phyloP scores from a whole-genome alignment of 176 grass and related monocot species.

The Zea mays region DNA sequence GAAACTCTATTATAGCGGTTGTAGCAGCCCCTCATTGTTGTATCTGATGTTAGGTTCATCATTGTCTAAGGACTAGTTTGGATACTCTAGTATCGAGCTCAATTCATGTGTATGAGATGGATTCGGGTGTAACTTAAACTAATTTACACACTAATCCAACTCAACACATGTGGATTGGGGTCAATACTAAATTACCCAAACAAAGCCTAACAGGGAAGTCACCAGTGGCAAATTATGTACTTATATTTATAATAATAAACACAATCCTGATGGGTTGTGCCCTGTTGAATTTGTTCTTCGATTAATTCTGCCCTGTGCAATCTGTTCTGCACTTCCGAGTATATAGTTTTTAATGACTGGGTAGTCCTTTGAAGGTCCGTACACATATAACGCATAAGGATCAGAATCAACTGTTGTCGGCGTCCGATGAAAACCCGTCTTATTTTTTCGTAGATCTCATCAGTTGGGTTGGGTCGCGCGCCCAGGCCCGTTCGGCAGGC shows the following conservation, averaged over 20 bases:
- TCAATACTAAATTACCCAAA: too few relatives aligned
- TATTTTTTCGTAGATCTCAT: too few relatives aligned
- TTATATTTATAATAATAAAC: slow-evolving; percentile 22
- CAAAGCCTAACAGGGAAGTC: not conserved
- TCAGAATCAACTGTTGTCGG: not conserved
- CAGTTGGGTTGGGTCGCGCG: too few relatives aligned
- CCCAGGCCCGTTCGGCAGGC: too few relatives aligned
- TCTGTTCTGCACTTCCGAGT: too few relatives aligned
- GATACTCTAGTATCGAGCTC: not conserved
- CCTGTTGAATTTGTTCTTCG: not conserved
- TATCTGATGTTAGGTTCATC: slow-evolving; percentile 26
- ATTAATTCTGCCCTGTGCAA: too few relatives aligned
- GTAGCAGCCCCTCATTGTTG: too few relatives aligned
- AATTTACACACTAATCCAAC: too few relatives aligned
- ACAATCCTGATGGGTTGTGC: not conserved
- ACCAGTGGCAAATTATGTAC: not conserved
- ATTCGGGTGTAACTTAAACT: too few relatives aligned
- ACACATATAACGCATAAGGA: not conserved
- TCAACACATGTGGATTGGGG: too few relatives aligned
- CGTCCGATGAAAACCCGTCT: too few relatives aligned
- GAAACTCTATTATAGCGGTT: not conserved
- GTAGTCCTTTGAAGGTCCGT: not conserved
- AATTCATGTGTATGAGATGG: too few relatives aligned
- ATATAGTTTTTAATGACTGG: not conserved
- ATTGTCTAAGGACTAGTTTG: not conserved